Evolutionary conservation across 345 rosid genomes (phyloP).

Genomic region (Clausena lansium): DNA sequence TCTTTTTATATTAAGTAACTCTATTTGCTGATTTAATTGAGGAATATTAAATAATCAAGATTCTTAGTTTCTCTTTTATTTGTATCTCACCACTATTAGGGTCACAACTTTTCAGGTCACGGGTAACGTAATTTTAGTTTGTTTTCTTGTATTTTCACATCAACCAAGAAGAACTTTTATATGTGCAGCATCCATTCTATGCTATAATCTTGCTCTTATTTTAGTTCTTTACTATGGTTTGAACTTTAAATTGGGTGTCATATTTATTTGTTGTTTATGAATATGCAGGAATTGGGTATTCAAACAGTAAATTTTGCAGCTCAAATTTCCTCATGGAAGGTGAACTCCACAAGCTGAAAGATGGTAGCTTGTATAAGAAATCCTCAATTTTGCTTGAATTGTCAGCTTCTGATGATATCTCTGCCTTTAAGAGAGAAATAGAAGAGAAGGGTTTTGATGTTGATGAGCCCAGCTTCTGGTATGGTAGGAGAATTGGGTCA

Average conservation of each 20-base stretch:
- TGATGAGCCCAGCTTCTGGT: slow-evolving; percentile 65
- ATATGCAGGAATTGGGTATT: slow-evolving; percentile 50
- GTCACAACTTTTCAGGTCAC: background rate
- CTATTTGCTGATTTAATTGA: background rate
- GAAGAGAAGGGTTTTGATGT: slow-evolving; percentile 49
- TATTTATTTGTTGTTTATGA: slow-evolving; percentile 12
- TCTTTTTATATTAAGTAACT: background rate
- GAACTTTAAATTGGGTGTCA: background rate
- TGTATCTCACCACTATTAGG: background rate
- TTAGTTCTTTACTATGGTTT: background rate
- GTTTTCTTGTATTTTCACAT: background rate
- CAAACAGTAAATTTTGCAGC: slow-evolving; percentile 36
- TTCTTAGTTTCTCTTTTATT: background rate
- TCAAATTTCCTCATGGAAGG: slow-evolving; percentile 47
- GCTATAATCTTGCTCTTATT: background rate
- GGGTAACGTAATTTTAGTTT: background rate
- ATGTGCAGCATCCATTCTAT: background rate
- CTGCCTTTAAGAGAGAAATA: slow-evolving; percentile 48
- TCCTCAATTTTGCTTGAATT: slow-evolving; percentile 71
- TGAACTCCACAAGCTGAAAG: slow-evolving; percentile 32
- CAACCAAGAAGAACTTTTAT: background rate
- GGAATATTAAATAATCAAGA: background rate
- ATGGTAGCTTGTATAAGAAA: slow-evolving; percentile 14
- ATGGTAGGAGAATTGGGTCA: slow-evolving; percentile 67
- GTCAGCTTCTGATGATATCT: slow-evolving; percentile 64